These are phyloP conservation scores for Metschnikowia lunata DNA, from an alignment of 805 yeast genomes.

Conservation along the genomic window DNA sequence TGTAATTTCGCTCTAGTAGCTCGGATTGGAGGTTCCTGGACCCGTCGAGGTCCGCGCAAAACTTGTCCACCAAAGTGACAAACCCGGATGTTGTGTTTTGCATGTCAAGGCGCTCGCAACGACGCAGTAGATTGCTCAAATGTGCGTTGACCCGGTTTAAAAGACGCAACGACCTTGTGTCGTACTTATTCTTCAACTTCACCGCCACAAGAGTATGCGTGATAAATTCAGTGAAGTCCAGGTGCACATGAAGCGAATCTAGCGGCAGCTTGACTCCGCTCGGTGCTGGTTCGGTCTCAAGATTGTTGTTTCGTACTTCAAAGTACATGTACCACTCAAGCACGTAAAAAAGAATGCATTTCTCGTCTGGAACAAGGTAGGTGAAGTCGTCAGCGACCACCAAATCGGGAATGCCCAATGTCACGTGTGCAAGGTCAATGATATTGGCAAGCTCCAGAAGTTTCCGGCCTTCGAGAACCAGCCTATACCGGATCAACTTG, in stretches of 20 bases:
- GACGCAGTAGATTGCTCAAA: constrained; percentile 2
- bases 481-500: constrained; percentile 20
- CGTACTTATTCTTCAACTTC: constrained; percentile 27
- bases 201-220: constrained; percentile 9
- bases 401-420: constrained; percentile 47
- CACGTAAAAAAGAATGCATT: constrained; percentile 53
- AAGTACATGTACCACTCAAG: constrained; percentile 53
- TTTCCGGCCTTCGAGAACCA: constrained; percentile 20
- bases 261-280: too few relatives aligned
- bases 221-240: constrained; percentile 7
- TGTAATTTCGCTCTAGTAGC: neutral
- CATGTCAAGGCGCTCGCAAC: neutral
- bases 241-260: neutral
- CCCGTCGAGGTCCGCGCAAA: constrained; percentile 3
- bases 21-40: neutral
- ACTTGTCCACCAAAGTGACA: neutral
- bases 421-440: constrained; percentile 39
- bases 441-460: constrained; percentile 23
- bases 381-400: constrained; percentile 54
- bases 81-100: neutral
- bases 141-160: constrained; percentile 22
- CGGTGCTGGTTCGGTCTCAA: too few relatives aligned
- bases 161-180: constrained; percentile 27
- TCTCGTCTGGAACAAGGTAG: constrained; percentile 52
- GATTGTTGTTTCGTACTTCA: constrained; percentile 14